phyloP scores from a whole-genome alignment of 768 basidiomycete genomes.

The Rubroboletus satanas region DNA sequence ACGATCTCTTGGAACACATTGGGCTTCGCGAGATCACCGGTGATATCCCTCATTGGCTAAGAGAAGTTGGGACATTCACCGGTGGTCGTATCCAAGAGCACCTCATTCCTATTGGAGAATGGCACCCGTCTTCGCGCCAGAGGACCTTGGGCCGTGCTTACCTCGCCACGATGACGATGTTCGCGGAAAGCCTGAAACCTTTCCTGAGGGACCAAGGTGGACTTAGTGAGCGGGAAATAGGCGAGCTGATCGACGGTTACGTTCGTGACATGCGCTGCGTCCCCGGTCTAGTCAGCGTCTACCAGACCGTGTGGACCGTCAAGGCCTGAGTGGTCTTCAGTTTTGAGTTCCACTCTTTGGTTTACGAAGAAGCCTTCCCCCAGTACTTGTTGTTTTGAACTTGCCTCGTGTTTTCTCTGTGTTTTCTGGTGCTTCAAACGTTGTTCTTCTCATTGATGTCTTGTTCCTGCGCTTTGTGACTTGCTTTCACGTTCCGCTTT shows the following conservation, averaged over 20 bases:
- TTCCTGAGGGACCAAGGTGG: constrained; percentile 42
- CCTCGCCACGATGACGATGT: constrained; percentile 37
- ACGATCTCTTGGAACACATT: constrained; percentile 34
- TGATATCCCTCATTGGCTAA: constrained; percentile 38
- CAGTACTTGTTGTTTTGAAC: neutral
- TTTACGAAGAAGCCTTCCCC: neutral
- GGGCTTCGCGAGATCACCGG: constrained; percentile 39
- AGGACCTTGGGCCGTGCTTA: constrained; percentile 41
- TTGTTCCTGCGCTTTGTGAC: neutral
- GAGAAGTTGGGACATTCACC: constrained; percentile 37
- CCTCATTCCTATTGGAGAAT: constrained; percentile 55
- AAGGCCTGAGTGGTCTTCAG: constrained; percentile 18
- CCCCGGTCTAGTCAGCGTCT: constrained; percentile 45
- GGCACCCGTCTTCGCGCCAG: constrained; percentile 38
- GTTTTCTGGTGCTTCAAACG: neutral
- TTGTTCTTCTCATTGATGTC: neutral
- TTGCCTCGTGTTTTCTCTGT: neutral
- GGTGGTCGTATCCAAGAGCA: constrained; percentile 34
- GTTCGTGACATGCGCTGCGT: constrained; percentile 44
- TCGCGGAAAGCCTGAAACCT: constrained; percentile 47
- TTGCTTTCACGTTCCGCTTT: neutral
- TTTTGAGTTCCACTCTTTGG: neutral
- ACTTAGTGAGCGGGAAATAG: constrained; percentile 34
- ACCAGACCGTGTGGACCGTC: constrained; percentile 48
- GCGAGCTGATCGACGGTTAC: constrained; percentile 39